phyloP scores from a whole-genome alignment of 257 asterid genomes.

The Eucommia ulmoides region DNA sequence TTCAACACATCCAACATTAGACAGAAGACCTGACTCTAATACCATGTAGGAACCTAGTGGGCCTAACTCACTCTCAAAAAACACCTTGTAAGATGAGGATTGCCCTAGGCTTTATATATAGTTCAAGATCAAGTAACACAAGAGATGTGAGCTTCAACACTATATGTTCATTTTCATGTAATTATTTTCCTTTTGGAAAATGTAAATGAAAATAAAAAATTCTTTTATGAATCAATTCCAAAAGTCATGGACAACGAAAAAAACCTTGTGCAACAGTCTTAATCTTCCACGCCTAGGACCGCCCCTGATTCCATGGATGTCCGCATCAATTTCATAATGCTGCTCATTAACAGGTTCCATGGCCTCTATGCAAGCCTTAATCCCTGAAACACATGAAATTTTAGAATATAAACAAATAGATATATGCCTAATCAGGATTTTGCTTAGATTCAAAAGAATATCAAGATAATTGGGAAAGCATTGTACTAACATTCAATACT shows the following conservation, averaged over 20 bases:
- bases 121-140: no score
- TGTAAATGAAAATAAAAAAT: neutral
- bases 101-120: no score
- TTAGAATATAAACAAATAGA: no score
- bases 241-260: constrained; percentile 4
- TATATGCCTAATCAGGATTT: neutral
- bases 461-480: neutral
- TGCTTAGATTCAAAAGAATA: neutral
- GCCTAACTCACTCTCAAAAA: no score
- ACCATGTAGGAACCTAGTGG: no score
- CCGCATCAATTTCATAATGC: constrained; percentile 57
- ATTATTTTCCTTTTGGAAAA: neutral
- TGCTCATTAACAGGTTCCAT: constrained; percentile 53
- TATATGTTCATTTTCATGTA: neutral
- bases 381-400: no score
- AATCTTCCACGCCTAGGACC: constrained; percentile 85
- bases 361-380: constrained; percentile 58
- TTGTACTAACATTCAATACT: constrained; percentile 52
- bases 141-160: no score
- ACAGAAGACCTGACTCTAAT: no score
- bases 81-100: no score
- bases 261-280: constrained; percentile 59
- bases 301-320: constrained; percentile 61
- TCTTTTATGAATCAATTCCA: neutral
- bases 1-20: no score